Conservation (phyloP, 805 yeast genomes). For the Ogataea nitratoaversa region DNA sequence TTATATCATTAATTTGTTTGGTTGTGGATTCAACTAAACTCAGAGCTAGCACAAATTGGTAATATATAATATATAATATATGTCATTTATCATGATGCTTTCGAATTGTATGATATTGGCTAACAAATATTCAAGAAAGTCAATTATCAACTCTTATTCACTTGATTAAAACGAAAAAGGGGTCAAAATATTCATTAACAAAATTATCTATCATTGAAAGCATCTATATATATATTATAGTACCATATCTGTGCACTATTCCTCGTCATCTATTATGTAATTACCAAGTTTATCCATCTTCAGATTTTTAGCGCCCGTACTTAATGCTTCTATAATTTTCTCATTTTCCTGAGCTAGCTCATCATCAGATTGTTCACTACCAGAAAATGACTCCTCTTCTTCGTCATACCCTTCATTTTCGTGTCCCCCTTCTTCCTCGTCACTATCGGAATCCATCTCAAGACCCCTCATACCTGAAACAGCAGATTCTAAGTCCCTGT, state of each 20-base stretch:
- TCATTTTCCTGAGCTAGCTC: conserved; percentile 33
- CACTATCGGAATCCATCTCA: conserved; percentile 30
- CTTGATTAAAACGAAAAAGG: too few species aligned
- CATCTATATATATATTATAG: too few species aligned
- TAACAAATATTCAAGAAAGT: too few species aligned
- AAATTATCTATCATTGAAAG: too few species aligned
- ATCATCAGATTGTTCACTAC: conserved; percentile 31
- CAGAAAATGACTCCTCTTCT: conserved; percentile 29
- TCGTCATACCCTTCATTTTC: conserved; percentile 32
- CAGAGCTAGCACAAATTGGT: too few species aligned
- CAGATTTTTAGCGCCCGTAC: conserved; percentile 56
- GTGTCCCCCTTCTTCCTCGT: conserved; percentile 29
- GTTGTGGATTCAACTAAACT: neutral
- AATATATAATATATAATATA: too few species aligned
- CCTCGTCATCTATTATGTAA: conserved; percentile 55
- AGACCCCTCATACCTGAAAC: conserved; percentile 60
- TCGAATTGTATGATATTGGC: too few species aligned
- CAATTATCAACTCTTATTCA: too few species aligned
- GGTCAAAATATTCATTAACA: too few species aligned
- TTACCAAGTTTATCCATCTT: conserved; percentile 83
- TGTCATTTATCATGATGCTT: too few species aligned
- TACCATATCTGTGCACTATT: too few species aligned
- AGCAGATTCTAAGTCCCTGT: conserved; percentile 71
- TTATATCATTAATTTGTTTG: conserved; percentile 4
- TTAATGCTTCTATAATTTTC: conserved; percentile 66